phyloP scores from a whole-genome alignment of 257 asterid genomes.

The Petrea volubilis region DNA sequence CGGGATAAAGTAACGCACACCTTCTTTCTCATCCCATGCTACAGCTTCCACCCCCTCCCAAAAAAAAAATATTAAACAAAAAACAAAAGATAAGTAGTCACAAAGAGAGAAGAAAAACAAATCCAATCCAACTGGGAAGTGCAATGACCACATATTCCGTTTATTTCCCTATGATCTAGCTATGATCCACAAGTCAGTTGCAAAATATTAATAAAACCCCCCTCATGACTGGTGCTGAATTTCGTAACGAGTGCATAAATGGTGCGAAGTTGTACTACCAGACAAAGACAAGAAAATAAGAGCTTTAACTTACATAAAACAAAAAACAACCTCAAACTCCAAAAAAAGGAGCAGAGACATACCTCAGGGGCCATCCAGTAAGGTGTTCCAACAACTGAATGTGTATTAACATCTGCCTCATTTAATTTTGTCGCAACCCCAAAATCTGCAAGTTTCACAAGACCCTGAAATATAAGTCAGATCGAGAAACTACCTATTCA shows the following conservation, averaged over 20 bases:
- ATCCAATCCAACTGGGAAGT: too few species aligned
- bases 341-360: neutral
- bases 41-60: too few species aligned
- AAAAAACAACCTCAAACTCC: neutral
- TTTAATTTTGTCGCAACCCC: slow-evolving; percentile 74
- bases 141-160: too few species aligned
- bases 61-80: too few species aligned
- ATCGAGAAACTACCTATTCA: slow-evolving; percentile 5
- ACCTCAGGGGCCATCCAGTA: slow-evolving; percentile 93
- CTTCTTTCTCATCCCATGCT: neutral
- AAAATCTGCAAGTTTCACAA: slow-evolving; percentile 77
- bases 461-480: slow-evolving; percentile 53
- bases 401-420: slow-evolving; percentile 66
- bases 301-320: neutral
- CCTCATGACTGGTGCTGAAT: neutral
- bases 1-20: neutral
- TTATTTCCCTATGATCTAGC: neutral
- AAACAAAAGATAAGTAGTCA: too few species aligned
- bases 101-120: too few species aligned
- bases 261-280: neutral
- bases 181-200: neutral
- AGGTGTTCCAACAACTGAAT: slow-evolving; percentile 77
- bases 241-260: neutral
- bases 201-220: neutral
- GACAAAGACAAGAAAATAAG: neutral